Evolutionary conservation across 116 monocot genomes (phyloP).

Genomic region (Dioscorea cayenensis): DNA sequence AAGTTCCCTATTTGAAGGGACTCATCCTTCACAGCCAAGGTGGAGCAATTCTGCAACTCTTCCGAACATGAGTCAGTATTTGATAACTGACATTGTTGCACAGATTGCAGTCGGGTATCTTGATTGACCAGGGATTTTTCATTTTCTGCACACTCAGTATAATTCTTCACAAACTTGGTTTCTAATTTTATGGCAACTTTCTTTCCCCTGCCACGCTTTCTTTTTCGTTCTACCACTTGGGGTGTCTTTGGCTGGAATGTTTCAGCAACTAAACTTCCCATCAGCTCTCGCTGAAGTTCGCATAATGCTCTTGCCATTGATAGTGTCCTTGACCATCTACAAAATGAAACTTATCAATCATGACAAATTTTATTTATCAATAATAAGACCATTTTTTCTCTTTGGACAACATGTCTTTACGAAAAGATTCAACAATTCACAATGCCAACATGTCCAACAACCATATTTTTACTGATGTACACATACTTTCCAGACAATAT

Average conservation of each 20-base stretch:
- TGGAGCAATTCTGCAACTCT: neutral
- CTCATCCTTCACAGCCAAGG: neutral
- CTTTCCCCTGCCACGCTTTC: constrained; percentile 21
- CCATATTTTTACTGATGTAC: no score
- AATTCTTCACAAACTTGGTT: constrained; percentile 19
- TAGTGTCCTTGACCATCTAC: constrained; percentile 65
- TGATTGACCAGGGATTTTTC: neutral
- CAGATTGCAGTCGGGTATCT: neutral
- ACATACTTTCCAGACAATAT: no score
- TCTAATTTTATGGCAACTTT: constrained; percentile 23
- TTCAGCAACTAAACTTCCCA: constrained; percentile 2
- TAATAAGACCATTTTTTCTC: no score
- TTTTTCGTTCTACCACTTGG: constrained; percentile 33
- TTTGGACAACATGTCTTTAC: no score
- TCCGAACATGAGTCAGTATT: neutral
- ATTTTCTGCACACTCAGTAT: constrained; percentile 5
- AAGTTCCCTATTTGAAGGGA: constrained; percentile 35
- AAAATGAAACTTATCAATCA: neutral
- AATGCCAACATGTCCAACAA: no score
- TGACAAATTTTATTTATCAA: no score
- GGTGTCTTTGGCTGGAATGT: constrained; percentile 53
- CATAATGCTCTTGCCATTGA: constrained; percentile 74
- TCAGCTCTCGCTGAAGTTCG: constrained; percentile 49
- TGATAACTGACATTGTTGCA: neutral
- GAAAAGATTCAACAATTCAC: no score